Evolutionary conservation across 306 rosid species (phyloP).

Genomic region (Sphenostylis stenocarpa): DNA sequence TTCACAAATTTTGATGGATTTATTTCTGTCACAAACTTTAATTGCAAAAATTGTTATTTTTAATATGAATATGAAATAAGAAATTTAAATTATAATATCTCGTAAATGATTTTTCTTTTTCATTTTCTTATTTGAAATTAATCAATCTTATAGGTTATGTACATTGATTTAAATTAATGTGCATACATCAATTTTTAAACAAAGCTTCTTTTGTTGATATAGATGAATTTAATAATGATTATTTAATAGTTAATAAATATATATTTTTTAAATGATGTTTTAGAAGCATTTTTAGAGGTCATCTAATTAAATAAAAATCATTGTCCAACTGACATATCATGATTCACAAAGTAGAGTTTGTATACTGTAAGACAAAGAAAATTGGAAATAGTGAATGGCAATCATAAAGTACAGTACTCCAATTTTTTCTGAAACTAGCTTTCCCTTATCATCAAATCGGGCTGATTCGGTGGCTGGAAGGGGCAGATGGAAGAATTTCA

Average conservation of each 20-base stretch:
- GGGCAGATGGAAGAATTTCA: conserved; percentile 1
- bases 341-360: background rate
- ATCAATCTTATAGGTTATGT: no score
- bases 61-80: no score
- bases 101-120: no score
- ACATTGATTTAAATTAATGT: no score
- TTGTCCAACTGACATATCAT: conserved; percentile 28
- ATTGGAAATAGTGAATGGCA: background rate
- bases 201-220: background rate
- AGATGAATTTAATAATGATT: background rate
- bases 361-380: background rate
- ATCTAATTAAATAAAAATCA: conserved; percentile 26
- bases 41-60: no score
- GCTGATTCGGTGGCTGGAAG: background rate
- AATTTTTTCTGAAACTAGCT: background rate
- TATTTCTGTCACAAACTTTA: no score
- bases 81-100: no score
- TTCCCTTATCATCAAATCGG: conserved; percentile 13
- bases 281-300: conserved; percentile 2
- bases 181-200: no score
- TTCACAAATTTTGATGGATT: no score
- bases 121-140: no score
- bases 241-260: background rate
- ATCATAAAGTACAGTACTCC: conserved; percentile 7
- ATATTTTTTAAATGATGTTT: background rate